Evolutionary conservation across 2,329 filamentous ascomycete genomes (phyloP).

Genomic region (Aulographum hederae): DNA sequence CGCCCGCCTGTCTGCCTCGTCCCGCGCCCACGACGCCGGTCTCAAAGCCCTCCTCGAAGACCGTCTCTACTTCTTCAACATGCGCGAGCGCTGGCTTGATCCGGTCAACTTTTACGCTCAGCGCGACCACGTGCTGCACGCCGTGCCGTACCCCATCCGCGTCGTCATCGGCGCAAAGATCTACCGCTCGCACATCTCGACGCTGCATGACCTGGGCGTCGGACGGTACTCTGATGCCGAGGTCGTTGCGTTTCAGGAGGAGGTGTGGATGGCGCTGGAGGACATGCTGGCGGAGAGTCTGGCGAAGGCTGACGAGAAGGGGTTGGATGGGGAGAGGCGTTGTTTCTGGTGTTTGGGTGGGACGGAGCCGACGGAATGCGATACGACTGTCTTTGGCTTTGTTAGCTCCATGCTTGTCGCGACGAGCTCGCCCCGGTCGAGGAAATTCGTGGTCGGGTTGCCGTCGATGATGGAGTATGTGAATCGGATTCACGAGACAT

Average conservation of each 20-base stretch:
- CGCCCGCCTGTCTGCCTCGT: background rate
- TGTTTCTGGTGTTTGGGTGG: background rate
- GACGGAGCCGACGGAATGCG: background rate
- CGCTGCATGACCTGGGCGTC: background rate
- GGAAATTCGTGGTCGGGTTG: background rate
- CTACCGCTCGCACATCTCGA: background rate
- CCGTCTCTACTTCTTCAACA: background rate
- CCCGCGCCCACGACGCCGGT: background rate
- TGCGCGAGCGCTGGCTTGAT: background rate
- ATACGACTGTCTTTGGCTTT: conserved; percentile 1
- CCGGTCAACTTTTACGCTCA: background rate
- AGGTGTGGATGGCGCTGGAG: background rate
- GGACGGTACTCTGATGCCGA: background rate
- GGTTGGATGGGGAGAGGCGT: background rate
- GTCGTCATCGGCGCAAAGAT: background rate
- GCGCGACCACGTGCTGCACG: background rate
- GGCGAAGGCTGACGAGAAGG: background rate
- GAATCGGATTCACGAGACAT: background rate
- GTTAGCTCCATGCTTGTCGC: background rate
- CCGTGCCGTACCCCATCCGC: background rate
- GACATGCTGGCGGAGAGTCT: background rate
- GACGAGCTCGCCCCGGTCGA: background rate
- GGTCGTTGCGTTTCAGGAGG: background rate
- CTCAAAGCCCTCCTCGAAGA: background rate
- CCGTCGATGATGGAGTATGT: background rate